Evolutionary conservation across 2,329 filamentous ascomycete genomes (phyloP).

Genomic region (Lomentospora prolificans): DNA sequence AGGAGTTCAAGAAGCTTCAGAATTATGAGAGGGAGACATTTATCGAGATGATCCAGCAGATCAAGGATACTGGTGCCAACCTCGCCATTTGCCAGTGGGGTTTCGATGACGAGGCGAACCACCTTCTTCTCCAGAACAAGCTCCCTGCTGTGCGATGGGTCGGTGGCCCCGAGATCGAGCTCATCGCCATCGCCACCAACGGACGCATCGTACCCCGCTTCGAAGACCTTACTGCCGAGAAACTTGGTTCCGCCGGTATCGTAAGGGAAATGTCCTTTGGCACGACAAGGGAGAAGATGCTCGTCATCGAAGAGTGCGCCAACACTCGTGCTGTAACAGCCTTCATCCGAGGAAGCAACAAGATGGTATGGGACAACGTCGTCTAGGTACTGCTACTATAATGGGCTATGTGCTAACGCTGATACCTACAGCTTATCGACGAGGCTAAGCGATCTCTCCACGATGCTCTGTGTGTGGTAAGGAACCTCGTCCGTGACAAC

Average conservation of each 20-base stretch:
- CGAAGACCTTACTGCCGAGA: constrained; percentile 83
- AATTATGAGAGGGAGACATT: constrained; percentile 95
- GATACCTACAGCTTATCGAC: constrained; percentile 72
- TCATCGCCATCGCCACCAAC: constrained; percentile 97
- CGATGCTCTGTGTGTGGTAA: constrained; percentile 93
- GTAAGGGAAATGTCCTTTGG: constrained; percentile 95
- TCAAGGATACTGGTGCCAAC: constrained; percentile 96
- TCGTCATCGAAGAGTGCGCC: constrained; percentile 97
- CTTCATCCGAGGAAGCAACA: constrained; percentile 96
- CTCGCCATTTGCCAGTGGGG: constrained; percentile 99
- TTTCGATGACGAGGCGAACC: constrained; percentile 98
- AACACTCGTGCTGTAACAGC: constrained; percentile 94
- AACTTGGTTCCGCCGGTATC: constrained; percentile 80
- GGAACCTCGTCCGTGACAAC: constrained; percentile 92
- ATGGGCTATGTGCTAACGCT: not conserved
- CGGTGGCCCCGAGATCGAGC: constrained; percentile 92
- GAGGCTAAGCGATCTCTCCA: constrained; percentile 97
- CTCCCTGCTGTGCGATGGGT: constrained; percentile 97
- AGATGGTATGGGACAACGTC: constrained; percentile 60
- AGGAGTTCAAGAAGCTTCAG: constrained; percentile 97
- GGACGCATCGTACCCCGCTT: constrained; percentile 95
- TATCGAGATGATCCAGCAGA: constrained; percentile 95
- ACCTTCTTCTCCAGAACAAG: constrained; percentile 89
- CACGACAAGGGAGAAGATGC: constrained; percentile 97
- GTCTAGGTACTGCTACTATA: too few relatives aligned